Base-by-base conservation (phyloP, 2,329 filamentous ascomycete species). In the Coniochaeta prunicola region DNA sequence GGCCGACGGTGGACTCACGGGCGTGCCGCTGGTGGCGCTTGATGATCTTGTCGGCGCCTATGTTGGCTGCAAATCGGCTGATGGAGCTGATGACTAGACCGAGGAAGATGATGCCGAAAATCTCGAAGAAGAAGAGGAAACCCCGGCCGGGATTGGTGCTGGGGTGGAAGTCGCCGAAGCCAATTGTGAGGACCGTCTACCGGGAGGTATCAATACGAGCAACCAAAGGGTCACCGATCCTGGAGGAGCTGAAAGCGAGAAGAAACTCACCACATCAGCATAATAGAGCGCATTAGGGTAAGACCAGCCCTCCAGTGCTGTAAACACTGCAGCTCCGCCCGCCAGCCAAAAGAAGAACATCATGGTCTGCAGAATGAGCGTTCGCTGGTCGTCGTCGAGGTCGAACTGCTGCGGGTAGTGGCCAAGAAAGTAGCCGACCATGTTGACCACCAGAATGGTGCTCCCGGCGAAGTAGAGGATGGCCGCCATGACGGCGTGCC, bases 311-410 rank as follows among this genome's bases (percentile, higher is more conserved):
- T 96, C 88, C 3, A 94, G 80, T 1, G 76, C 77, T 5, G 85
- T 84, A 68, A 94, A 96, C 0, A 96, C 75, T 0, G 86, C 82
- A 0, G 88, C 91, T 0, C 92, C 92, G 1, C 91, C 73, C 0
- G 90, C 85, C 0, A 97, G 77, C 77, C 94, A 96, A 53, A 90
- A 74, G 57, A 96, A 86, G 68, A 96, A 90, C 58, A 89, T 77
- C 72, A 96, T 94, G 1, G 91, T 96, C 72, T 97, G 92, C 28
- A 96, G 74, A 78, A 97, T 96, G 24, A 97, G 76, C 0, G 91
- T 96, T 8, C 92, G 83, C 71, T 97, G 92, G 61, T 88, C 88
- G 58, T 87, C 83, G 0, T 89, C 92, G 24, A 96, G 78, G 64
- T 81, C 77, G 64, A 96, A 96, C 66, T 91, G 87, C 64, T 90